Base-by-base conservation (phyloP, 306 rosid genomes). In the Trifolium fragiferum region DNA sequence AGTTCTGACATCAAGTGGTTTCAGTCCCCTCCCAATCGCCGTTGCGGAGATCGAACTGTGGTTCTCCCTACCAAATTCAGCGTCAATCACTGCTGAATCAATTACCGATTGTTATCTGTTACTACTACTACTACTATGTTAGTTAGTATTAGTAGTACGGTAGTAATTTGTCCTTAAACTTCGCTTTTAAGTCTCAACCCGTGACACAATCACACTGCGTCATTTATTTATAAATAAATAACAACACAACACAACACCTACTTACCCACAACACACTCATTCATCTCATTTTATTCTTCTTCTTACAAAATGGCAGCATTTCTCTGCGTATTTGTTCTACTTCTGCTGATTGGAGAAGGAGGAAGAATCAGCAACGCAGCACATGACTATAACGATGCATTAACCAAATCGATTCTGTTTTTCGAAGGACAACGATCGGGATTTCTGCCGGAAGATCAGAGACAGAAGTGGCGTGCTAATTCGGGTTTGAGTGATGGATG, bases 341-440 rank as follows among this genome's bases (percentile, higher is more conserved):
- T 50, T 9, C 40, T 77, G 1, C 18, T 75, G 10, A 2, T 72
- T 0, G 0, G 2, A 30, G 44, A 23, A 0, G 0, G 4, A 38
- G 44, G 30, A 0, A 79, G 60, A 11, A 35, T 59, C 6, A 14
- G 50, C 30, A 30, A 30, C 33, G 33, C 33, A 30, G 20, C 51
- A 2, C 97, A 85, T 14, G 83, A 93, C 61, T 93, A 93, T 73
- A 15, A 25, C 0, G 97, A 91, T 21, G 98, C 98, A 73, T 86
- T 93, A 53, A 83, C 94, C 0, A 93, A 93, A 80, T 81, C 91
- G 2, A 88, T 93, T 20, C 63, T 88, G 10, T 93, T 93, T 84
- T 93, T 89, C 68, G 96, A 91, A 63, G 98, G 98, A 2, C 98
- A 93, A 38, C 84, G 98, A 2, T 93, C 98, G 5, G 98, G 98